A percentile compares a stretch with the other conserved stretches of the same genome.
Conservation (phyloP, 306 rosid species). For the Acacia confusa region DNA sequence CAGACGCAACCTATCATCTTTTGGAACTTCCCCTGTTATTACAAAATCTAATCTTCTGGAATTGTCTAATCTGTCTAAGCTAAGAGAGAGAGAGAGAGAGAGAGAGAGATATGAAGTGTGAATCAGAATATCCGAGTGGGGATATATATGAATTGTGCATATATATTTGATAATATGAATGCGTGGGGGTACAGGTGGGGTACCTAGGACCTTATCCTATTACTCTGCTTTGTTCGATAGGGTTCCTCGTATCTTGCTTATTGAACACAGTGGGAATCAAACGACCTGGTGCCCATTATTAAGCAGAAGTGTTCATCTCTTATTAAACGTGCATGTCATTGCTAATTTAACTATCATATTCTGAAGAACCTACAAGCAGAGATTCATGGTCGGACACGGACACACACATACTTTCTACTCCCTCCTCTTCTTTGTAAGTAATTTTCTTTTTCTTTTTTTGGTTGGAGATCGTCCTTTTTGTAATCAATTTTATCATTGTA, state of each 20-base stretch:
- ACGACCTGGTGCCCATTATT: constrained; percentile 28
- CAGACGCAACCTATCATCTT: constrained; percentile 15
- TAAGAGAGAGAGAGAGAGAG: not conserved
- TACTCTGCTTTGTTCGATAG: not conserved
- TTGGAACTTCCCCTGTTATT: not conserved
- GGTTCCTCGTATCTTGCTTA: constrained; percentile 45
- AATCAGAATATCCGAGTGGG: constrained; percentile 42
- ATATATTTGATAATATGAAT: constrained; percentile 30
- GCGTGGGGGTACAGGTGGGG: constrained; percentile 33
- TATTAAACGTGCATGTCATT: not conserved
- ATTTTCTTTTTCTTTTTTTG: too few species aligned
- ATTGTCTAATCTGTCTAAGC: not conserved
- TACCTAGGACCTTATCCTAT: constrained; percentile 29
- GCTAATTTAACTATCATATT: not conserved
- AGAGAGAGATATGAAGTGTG: constrained; percentile 16
- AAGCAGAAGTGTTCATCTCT: constrained; percentile 13
- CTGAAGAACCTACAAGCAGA: not conserved
- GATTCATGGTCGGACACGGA: constrained; percentile 27
- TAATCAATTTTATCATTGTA: too few species aligned
- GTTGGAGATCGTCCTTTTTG: accelerated
- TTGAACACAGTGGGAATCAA: constrained; percentile 58
- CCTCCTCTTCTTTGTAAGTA: too few species aligned
- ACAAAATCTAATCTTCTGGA: not conserved
- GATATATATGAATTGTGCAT: constrained; percentile 6
- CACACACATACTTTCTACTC: not conserved